phyloP scores from a whole-genome alignment of 225 moss, liverwort and hornwort genomes.

The Ulota crispa region DNA sequence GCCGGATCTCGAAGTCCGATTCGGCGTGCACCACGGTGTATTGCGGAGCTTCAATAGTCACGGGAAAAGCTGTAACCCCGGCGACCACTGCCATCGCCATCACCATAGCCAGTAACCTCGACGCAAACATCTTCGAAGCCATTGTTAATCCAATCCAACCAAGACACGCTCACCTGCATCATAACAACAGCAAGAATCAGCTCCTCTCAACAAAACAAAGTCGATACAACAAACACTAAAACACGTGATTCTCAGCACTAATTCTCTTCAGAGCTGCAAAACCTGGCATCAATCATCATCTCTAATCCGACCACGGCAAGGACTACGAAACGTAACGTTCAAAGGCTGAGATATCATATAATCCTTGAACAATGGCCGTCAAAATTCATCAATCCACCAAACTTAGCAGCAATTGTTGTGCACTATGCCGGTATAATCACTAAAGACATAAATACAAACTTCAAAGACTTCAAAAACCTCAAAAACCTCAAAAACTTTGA shows the following conservation, averaged over 20 bases:
- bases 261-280: neutral
- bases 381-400: neutral
- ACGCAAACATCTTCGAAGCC: slow-evolving; percentile 29
- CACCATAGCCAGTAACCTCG: slow-evolving; percentile 39
- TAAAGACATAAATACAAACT: neutral
- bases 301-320: neutral
- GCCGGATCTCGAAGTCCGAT: slow-evolving; percentile 64
- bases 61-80: slow-evolving; percentile 13
- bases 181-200: slow-evolving; percentile 13
- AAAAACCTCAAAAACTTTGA: neutral
- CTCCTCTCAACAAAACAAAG: neutral
- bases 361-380: neutral
- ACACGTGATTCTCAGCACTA: neutral
- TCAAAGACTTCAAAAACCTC: neutral
- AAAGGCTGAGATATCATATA: no score
- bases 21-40: slow-evolving; percentile 55
- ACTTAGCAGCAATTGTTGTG: neutral
- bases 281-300: neutral
- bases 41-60: slow-evolving; percentile 39
- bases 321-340: neutral
- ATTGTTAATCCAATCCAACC: slow-evolving; percentile 16
- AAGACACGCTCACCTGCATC: slow-evolving; percentile 10
- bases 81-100: slow-evolving; percentile 20
- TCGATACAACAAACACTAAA: neutral
- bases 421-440: neutral